Evolutionary conservation across 192 early-diverging fungal genomes (phyloP).

Genomic region (Coemansia sp.): DNA sequence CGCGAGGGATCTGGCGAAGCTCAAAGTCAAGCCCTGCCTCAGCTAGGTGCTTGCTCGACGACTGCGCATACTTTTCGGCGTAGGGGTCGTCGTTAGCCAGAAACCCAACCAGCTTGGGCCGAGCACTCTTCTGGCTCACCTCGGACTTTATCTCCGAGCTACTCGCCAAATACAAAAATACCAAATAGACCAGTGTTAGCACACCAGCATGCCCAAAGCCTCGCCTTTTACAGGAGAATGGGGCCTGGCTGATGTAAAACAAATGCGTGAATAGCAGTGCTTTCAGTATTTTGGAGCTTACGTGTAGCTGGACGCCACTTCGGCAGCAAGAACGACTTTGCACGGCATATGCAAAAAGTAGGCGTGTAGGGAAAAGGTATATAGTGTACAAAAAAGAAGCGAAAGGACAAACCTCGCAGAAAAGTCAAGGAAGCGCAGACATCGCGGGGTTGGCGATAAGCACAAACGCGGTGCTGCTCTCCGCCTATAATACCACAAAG

Average conservation of each 20-base stretch:
- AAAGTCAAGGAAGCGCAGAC: not conserved
- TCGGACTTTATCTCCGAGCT: constrained; percentile 47
- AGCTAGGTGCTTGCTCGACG: constrained; percentile 88
- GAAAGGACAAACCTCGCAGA: not conserved
- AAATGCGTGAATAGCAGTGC: too few relatives aligned
- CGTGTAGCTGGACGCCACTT: constrained; percentile 51
- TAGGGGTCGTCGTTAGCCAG: constrained; percentile 94
- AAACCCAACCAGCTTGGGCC: constrained; percentile 84
- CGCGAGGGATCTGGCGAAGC: constrained; percentile 74
- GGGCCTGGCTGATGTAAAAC: too few relatives aligned
- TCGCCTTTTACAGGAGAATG: too few relatives aligned
- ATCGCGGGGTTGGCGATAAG: too few relatives aligned
- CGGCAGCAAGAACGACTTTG: constrained; percentile 54
- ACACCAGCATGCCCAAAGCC: too few relatives aligned
- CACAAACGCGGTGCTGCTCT: too few relatives aligned
- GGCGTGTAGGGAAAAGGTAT: constrained; percentile 1
- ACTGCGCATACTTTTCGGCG: constrained; percentile 88
- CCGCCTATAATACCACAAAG: too few relatives aligned
- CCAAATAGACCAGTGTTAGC: too few relatives aligned
- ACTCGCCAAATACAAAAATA: too few relatives aligned
- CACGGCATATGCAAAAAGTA: constrained; percentile 37
- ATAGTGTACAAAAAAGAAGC: constrained; percentile 8
- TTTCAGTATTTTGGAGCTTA: too few relatives aligned
- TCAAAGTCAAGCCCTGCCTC: constrained; percentile 91
- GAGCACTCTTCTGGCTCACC: constrained; percentile 58